These are phyloP conservation scores for Aspergillus wentii DNA, from an alignment of 495 filamentous ascomycete species.

Conservation along the genomic window DNA sequence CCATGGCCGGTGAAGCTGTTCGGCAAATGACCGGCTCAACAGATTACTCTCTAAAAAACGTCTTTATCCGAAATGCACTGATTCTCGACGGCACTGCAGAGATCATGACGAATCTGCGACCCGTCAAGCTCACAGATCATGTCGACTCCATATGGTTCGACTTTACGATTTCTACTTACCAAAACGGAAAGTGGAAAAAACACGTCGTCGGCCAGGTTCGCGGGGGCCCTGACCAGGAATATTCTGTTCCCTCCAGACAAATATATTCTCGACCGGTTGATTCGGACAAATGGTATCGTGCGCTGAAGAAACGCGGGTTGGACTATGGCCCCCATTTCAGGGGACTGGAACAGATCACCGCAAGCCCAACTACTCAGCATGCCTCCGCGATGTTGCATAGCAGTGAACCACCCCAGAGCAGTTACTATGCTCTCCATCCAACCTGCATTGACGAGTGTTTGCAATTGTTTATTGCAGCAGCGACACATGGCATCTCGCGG, in stretches of 20 bases:
- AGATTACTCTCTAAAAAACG: conserved; percentile 10
- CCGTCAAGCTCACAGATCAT: conserved; percentile 18
- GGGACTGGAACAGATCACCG: conserved; percentile 17
- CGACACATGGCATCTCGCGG: conserved; percentile 8
- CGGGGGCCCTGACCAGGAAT: neutral
- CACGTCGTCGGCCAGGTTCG: conserved; percentile 33
- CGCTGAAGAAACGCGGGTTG: conserved; percentile 27
- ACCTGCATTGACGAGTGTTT: conserved; percentile 11
- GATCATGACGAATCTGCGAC: conserved; percentile 27
- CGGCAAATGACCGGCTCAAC: conserved; percentile 29
- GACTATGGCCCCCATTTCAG: conserved; percentile 22
- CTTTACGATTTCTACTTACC: conserved; percentile 34
- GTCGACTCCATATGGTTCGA: conserved; percentile 35
- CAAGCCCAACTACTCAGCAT: conserved; percentile 1
- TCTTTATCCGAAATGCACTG: conserved; percentile 20
- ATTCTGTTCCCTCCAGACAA: neutral
- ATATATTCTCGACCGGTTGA: neutral
- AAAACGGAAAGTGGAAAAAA: conserved; percentile 28
- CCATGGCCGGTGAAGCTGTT: conserved; percentile 43
- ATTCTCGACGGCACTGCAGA: conserved; percentile 15
- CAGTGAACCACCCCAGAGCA: neutral
- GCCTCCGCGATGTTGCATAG: conserved; percentile 1
- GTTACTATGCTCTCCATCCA: conserved; percentile 9
- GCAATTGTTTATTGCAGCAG: conserved; percentile 9
- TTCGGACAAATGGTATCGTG: conserved; percentile 13